Percentiles rank a stretch among this genome's conserved stretches.
Evolutionary conservation across 176 grass and related monocot genomes (phyloP).

Genomic region (Avena insularis): DNA sequence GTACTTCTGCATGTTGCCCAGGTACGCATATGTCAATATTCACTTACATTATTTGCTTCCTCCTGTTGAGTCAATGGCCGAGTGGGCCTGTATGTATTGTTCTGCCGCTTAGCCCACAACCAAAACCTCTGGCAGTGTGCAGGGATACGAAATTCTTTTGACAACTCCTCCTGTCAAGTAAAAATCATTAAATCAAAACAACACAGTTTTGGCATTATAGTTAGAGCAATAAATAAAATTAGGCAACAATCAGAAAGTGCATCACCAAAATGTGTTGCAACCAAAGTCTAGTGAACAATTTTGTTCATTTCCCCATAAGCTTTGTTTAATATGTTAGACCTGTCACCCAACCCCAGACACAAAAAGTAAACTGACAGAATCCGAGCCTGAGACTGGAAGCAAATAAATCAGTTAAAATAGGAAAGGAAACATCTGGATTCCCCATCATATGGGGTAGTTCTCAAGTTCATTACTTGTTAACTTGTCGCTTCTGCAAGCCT

Average conservation of each 20-base stretch:
- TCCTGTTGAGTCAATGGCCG: constrained; percentile 56
- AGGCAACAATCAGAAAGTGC: neutral
- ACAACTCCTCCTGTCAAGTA: constrained; percentile 62
- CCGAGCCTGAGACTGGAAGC: too few species aligned
- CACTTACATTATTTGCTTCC: constrained; percentile 62
- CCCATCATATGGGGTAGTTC: too few species aligned
- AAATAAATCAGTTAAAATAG: too few species aligned
- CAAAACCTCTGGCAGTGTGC: constrained; percentile 75
- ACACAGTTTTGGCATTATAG: neutral
- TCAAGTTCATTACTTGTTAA: too few species aligned
- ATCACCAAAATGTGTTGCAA: constrained; percentile 7
- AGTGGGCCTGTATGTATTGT: constrained; percentile 59
- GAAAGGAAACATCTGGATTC: too few species aligned
- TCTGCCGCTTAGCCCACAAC: constrained; percentile 73
- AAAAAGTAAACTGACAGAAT: neutral
- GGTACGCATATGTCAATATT: neutral
- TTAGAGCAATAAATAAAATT: neutral
- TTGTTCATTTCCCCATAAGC: neutral
- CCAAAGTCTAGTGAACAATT: constrained; percentile 5
- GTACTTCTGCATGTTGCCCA: constrained; percentile 1
- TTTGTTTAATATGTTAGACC: neutral
- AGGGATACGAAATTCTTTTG: constrained; percentile 61
- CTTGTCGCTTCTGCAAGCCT: too few species aligned
- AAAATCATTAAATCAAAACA: constrained; percentile 23
- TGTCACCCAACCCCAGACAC: neutral